Evolutionary conservation across 768 basidiomycete genomes (phyloP).

Genomic region (Plicaturopsis crispa): DNA sequence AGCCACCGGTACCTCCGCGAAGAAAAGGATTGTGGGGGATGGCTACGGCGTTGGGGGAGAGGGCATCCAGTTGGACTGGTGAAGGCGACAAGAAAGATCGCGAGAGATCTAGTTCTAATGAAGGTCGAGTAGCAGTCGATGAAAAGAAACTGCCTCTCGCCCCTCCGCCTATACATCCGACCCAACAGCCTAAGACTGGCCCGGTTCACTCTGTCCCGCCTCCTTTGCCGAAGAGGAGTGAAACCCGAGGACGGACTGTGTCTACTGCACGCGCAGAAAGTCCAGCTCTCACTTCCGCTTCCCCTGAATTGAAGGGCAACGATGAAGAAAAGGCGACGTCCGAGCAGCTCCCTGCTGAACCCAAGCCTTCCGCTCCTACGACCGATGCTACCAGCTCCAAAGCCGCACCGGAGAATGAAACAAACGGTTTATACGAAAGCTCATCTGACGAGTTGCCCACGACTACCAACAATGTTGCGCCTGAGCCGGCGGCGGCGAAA

Average conservation of each 20-base stretch:
- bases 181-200: slow-evolving; percentile 9
- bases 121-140: background rate
- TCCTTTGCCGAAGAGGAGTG: slow-evolving; percentile 43
- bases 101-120: background rate
- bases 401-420: slow-evolving; percentile 1
- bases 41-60: slow-evolving; percentile 53
- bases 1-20: slow-evolving; percentile 59
- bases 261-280: slow-evolving; percentile 6
- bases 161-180: slow-evolving; percentile 19
- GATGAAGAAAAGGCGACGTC: too few species aligned
- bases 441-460: too few species aligned
- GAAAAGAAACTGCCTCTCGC: slow-evolving; percentile 11
- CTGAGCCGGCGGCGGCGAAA: too few species aligned
- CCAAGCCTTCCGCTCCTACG: slow-evolving; percentile 1
- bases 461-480: too few species aligned
- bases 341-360: background rate
- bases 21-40: slow-evolving; percentile 62
- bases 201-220: slow-evolving; percentile 25
- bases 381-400: background rate
- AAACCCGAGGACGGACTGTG: slow-evolving; percentile 22
- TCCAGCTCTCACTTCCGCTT: slow-evolving; percentile 1
- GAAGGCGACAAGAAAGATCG: slow-evolving; percentile 30
- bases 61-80: slow-evolving; percentile 48
- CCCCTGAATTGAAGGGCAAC: too few species aligned
- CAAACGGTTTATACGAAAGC: slow-evolving; percentile 4